Evolutionary conservation across 129 eudicot genomes (phyloP).

Genomic region (Chrysanthemum lavandulifolium): DNA sequence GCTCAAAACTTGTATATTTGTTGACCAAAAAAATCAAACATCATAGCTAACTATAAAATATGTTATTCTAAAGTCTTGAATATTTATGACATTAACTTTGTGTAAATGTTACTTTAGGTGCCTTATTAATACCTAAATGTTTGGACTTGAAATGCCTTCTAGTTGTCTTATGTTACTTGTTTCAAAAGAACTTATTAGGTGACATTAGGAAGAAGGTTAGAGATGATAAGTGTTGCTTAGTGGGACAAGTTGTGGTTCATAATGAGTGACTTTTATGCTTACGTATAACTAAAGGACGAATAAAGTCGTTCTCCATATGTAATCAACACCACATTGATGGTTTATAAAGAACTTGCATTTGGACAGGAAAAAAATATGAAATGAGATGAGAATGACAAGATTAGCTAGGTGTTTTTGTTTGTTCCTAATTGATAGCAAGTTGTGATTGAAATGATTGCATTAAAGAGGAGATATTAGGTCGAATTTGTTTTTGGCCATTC

Average conservation of each 20-base stretch:
- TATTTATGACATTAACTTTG: no score
- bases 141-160: no score
- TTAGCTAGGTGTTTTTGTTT: constrained; percentile 27
- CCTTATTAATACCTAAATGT: no score
- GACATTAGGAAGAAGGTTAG: neutral
- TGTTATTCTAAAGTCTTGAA: no score
- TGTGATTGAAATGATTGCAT: constrained; percentile 28
- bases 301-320: constrained; percentile 14
- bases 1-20: neutral
- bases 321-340: constrained; percentile 20
- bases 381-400: constrained; percentile 22
- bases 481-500: constrained; percentile 15
- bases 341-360: constrained; percentile 11
- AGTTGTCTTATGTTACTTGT: no score
- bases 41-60: no score
- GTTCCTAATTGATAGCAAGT: neutral
- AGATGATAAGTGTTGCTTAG: neutral
- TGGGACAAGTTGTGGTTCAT: constrained; percentile 15
- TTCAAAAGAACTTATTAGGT: neutral
- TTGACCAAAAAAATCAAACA: no score
- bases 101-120: no score
- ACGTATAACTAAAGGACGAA: constrained; percentile 12
- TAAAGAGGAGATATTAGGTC: constrained; percentile 14
- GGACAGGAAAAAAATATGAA: constrained; percentile 18
- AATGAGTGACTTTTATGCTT: constrained; percentile 13